These are phyloP conservation scores for Camelina neglecta DNA, from an alignment of 345 rosid genomes.

Conservation along the genomic window DNA sequence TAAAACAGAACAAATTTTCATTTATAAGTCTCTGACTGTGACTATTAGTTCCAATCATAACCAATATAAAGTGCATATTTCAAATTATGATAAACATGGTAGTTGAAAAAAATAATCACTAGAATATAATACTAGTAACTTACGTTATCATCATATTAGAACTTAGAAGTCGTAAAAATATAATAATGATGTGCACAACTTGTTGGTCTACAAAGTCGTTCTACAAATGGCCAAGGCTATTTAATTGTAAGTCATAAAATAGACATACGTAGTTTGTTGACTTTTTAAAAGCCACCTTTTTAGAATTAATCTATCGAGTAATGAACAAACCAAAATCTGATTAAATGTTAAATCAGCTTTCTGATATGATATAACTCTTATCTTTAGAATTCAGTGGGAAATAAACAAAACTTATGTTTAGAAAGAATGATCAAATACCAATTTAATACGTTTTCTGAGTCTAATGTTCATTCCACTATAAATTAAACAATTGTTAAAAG, in stretches of 20 bases:
- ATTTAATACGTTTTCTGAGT: neutral
- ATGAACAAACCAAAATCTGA: neutral
- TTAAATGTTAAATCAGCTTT: neutral
- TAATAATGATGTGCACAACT: slow-evolving; percentile 17
- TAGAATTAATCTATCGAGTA: slow-evolving; percentile 2
- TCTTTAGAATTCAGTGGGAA: slow-evolving; percentile 9
- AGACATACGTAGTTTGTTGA: slow-evolving; percentile 21
- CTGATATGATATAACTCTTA: neutral
- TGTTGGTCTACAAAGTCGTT: slow-evolving; percentile 34
- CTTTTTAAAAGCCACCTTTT: slow-evolving; percentile 26
- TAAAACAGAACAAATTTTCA: neutral
- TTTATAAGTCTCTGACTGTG: slow-evolving; percentile 6
- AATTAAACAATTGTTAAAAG: slow-evolving; percentile 3
- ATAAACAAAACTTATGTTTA: neutral
- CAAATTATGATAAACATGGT: slow-evolving; percentile 29
- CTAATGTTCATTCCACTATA: slow-evolving; percentile 13
- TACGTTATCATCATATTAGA: neutral
- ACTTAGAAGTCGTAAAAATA: slow-evolving; percentile 6
- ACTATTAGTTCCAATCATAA: slow-evolving; percentile 27
- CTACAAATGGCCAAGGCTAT: slow-evolving; percentile 12
- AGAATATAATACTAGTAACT: slow-evolving; percentile 16
- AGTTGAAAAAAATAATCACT: slow-evolving; percentile 10
- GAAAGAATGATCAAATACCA: slow-evolving; percentile 8
- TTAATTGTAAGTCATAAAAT: slow-evolving; percentile 16
- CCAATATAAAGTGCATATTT: neutral